phyloP scores from a whole-genome alignment of 805 yeast genomes.

The Suhomyces kilbournensis region DNA sequence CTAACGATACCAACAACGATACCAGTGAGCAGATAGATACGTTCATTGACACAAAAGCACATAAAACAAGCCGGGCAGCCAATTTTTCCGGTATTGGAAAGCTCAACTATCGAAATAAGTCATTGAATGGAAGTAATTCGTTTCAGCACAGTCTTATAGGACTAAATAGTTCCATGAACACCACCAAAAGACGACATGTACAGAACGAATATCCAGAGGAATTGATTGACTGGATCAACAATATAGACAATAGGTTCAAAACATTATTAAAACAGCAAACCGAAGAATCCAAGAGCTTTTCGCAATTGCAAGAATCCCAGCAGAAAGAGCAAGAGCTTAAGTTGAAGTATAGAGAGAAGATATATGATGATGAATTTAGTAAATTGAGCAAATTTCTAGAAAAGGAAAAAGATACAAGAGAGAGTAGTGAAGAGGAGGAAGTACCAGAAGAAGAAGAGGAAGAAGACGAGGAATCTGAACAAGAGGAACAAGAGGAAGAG shows the following conservation, averaged over 20 bases:
- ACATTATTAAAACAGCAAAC: conserved; percentile 17
- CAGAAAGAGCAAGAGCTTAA: conserved; percentile 17
- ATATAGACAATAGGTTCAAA: conserved; percentile 20
- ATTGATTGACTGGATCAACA: conserved; percentile 30
- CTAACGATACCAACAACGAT: not conserved
- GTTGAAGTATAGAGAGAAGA: conserved; percentile 16
- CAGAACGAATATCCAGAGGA: conserved; percentile 13
- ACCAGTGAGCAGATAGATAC: not conserved
- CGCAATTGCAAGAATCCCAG: conserved; percentile 6
- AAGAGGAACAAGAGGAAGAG: not conserved
- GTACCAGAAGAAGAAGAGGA: conserved; percentile 1
- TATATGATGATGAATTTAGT: conserved; percentile 26
- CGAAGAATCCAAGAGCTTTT: conserved; percentile 13
- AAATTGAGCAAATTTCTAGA: conserved; percentile 11
- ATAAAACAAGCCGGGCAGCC: not conserved
- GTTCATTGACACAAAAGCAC: not conserved
- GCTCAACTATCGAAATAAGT: not conserved
- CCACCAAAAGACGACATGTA: not conserved
- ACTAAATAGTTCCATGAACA: not conserved
- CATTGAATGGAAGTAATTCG: not conserved
- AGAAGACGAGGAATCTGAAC: conserved; percentile 3
- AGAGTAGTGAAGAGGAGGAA: not conserved
- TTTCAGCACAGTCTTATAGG: not conserved
- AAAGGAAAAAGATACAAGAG: not conserved
- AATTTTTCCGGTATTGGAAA: not conserved